Evolutionary conservation across 1,284 basidiomycete species (phyloP).

Genomic region (Trametes polyzona): DNA sequence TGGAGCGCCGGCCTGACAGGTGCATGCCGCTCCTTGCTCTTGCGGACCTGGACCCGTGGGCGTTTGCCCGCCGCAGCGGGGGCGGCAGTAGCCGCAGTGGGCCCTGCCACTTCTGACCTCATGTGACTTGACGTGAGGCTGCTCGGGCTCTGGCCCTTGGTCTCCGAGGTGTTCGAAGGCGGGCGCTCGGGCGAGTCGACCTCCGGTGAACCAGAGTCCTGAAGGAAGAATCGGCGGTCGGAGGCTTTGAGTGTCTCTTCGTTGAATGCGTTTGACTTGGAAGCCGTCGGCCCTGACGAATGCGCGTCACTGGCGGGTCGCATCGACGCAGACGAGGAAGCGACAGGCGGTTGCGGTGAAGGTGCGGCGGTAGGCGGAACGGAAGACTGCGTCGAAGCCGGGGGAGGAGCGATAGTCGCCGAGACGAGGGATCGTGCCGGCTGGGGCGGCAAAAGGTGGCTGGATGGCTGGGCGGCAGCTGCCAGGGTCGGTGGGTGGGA

Average conservation of each 20-base stretch:
- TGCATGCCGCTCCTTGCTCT: constrained; percentile 31
- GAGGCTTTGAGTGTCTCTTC: constrained; percentile 41
- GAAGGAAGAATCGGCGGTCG: constrained; percentile 49
- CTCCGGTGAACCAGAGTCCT: constrained; percentile 45
- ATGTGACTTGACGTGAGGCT: constrained; percentile 46
- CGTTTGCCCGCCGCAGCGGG: constrained; percentile 2
- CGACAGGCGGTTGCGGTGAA: constrained; percentile 9
- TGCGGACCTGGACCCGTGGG: constrained; percentile 18
- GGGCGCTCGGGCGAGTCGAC: constrained; percentile 39
- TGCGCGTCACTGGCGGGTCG: constrained; percentile 13
- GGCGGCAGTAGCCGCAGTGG: background rate
- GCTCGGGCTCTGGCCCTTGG: constrained; percentile 34
- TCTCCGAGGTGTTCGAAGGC: constrained; percentile 19
- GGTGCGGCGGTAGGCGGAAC: constrained; percentile 13
- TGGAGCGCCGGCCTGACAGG: constrained; percentile 27
- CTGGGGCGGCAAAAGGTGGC: constrained; percentile 32
- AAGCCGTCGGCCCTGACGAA: background rate
- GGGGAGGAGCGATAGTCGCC: constrained; percentile 6
- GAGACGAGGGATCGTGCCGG: constrained; percentile 26
- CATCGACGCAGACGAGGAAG: constrained; percentile 9
- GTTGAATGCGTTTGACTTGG: constrained; percentile 15
- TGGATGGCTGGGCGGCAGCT: constrained; percentile 22
- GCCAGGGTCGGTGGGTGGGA: constrained; percentile 21
- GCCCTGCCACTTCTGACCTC: constrained; percentile 31
- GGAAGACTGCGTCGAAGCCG: constrained; percentile 20